A percentile compares a stretch with the other conserved stretches of the same genome.
phyloP scores from a whole-genome alignment of 495 filamentous ascomycete genomes.

The Aspergillus kassunensis region DNA sequence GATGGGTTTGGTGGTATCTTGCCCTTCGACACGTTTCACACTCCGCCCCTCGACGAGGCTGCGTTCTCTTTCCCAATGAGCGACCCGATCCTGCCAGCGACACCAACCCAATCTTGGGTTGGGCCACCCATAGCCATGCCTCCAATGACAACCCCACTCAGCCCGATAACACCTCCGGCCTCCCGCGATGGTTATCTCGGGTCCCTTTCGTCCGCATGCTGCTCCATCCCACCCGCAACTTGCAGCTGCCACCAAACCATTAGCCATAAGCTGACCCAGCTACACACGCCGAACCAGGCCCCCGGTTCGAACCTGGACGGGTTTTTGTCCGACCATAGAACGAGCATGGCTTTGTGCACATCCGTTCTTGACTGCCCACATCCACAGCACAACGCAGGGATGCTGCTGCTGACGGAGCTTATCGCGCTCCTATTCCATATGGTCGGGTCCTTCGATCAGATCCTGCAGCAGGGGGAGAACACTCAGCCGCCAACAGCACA shows the following conservation, averaged over 20 bases:
- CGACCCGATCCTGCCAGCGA: neutral
- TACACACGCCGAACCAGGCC: neutral
- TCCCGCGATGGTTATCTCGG: neutral
- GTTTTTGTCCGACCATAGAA: slow-evolving; percentile 5
- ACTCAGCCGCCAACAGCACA: neutral
- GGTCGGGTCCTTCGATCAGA: slow-evolving; percentile 3
- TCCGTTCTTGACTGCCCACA: slow-evolving; percentile 1
- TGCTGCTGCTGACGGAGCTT: slow-evolving; percentile 1
- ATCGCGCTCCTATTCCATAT: slow-evolving; percentile 9
- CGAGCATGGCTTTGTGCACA: slow-evolving; percentile 5
- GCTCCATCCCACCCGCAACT: neutral
- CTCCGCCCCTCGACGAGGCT: neutral
- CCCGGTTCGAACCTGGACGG: neutral
- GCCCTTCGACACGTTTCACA: neutral
- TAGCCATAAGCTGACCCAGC: neutral
- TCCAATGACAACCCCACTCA: neutral
- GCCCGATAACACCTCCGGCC: neutral
- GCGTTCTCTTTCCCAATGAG: neutral
- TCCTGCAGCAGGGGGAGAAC: neutral
- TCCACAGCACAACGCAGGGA: neutral
- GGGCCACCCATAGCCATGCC: neutral
- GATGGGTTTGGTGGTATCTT: neutral
- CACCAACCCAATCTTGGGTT: neutral
- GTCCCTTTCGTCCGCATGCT: neutral
- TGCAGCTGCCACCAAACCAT: neutral